Conservation (phyloP, 495 filamentous ascomycete genomes). For the Penicillium samsonianum region DNA sequence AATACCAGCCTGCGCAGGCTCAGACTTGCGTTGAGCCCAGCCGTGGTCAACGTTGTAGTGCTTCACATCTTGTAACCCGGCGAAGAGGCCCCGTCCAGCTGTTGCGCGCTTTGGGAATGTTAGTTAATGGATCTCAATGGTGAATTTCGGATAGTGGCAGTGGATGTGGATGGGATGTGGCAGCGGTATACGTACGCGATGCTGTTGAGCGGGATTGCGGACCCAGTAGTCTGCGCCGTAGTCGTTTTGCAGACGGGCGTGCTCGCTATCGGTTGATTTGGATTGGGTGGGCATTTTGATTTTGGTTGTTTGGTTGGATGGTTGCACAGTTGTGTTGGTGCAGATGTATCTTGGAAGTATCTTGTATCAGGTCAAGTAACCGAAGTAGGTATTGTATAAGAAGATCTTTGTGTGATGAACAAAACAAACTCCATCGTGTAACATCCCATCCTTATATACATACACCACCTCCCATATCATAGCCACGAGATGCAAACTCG, state of each 20-base stretch:
- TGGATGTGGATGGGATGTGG: neutral
- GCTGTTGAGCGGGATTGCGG: conserved; percentile 19
- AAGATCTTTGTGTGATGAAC: neutral
- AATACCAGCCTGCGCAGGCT: conserved; percentile 15
- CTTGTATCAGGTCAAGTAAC: neutral
- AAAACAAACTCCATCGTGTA: neutral
- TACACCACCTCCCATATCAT: neutral
- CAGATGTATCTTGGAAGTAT: neutral
- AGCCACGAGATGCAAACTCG: neutral
- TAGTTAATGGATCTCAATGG: neutral
- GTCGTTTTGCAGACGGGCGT: conserved; percentile 41
- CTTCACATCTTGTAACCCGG: conserved; percentile 48
- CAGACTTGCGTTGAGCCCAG: conserved; percentile 37
- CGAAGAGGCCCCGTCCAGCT: conserved; percentile 46
- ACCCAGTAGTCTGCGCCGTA: conserved; percentile 46
- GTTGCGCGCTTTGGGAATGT: conserved; percentile 32
- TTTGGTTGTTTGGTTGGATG: neutral
- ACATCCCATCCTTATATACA: conserved; percentile 8
- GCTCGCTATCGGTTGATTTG: conserved; percentile 9
- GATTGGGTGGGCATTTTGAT: conserved; percentile 12
- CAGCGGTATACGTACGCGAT: conserved; percentile 27
- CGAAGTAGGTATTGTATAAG: neutral
- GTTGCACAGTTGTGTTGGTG: conserved; percentile 5
- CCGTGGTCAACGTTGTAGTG: conserved; percentile 47
- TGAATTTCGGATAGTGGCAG: no score